Base-by-base conservation (phyloP, 805 yeast species). In the Grigorovia yakushimaensis region DNA sequence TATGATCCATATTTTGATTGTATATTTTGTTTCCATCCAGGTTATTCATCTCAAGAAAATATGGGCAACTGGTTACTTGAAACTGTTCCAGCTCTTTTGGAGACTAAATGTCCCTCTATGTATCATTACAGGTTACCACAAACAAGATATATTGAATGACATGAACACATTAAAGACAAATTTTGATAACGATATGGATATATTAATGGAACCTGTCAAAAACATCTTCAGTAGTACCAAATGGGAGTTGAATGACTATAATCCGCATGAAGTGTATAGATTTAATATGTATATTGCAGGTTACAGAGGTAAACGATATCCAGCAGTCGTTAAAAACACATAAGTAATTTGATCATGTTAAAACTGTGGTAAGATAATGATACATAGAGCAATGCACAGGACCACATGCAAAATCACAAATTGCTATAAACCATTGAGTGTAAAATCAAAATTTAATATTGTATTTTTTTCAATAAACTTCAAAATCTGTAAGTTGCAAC, bases 11-110 rank as follows among this genome's bases (percentile, higher is more conserved):
- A 91, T 66, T 76, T 87, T 62, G 98, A 93, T 64, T 79, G 80
- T 23, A 93, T 93, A 68, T 88, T 88, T 76, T 73, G 86, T 46
- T 93, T 91, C 84, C 98, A 91, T 65, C 98, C 98, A 3, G 96
- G 96, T 39, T 78, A 88, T 60, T 82, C 87, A 33, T 84, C 93
- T 7, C 84, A 86, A 13, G 95, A 87, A 59, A 73, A 81, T 22
- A 73, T 77, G 63, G 81, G 82, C 49, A 77, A 79, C 60, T 91
- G 98, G 97, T 84, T 96, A 94, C 77, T 77, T 53, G 83, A 86
- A 64, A 74, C 95, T 0, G 70, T 93, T 55, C 88, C 88, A 46
- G 96, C 91, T 3, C 71, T 93, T 53, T 71, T 93, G 53, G 98
- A 93, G 53, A 82, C 96, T 43, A 93, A 93, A 67, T 93, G 98